These are phyloP conservation scores for Fusarium sp. DNA, from an alignment of 2,329 filamentous ascomycete species.

Conservation along the genomic window DNA sequence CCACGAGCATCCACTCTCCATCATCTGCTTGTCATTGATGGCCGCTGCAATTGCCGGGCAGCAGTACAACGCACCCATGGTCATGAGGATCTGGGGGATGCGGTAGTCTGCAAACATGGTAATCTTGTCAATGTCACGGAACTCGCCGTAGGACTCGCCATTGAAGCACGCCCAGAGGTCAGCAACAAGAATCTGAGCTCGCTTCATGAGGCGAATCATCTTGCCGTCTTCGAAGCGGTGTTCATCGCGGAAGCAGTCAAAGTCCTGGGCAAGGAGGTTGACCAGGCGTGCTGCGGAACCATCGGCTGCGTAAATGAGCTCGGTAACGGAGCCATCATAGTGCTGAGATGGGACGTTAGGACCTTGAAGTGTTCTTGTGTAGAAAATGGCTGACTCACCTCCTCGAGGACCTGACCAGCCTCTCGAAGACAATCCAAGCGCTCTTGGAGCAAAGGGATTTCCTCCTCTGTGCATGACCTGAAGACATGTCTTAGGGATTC, in stretches of 20 bases:
- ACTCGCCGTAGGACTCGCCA: conserved; percentile 83
- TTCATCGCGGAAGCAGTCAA: conserved; percentile 90
- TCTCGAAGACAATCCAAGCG: conserved; percentile 86
- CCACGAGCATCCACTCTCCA: conserved; percentile 82
- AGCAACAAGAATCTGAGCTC: conserved; percentile 95
- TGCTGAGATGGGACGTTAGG: conserved; percentile 64
- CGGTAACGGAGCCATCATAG: conserved; percentile 81
- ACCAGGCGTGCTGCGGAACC: conserved; percentile 88
- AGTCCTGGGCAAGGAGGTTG: conserved; percentile 86
- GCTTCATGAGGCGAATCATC: conserved; percentile 87
- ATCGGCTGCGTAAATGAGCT: conserved; percentile 81
- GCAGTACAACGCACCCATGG: conserved; percentile 86
- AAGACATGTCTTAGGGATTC: conserved; percentile 84
- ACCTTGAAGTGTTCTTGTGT: no score
- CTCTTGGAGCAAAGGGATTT: conserved; percentile 87
- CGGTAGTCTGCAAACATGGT: conserved; percentile 99
- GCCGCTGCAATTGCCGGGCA: conserved; percentile 83
- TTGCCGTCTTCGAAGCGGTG: conserved; percentile 80
- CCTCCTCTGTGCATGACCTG: conserved; percentile 86
- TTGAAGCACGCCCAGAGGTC: conserved; percentile 98
- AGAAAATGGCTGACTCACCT: conserved; percentile 67
- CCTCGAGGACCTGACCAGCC: conserved; percentile 83
- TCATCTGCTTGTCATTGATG: conserved; percentile 74
- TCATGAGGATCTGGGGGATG: conserved; percentile 92
- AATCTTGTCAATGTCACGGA: conserved; percentile 92